Evolutionary conservation across 805 yeast genomes (phyloP).

Genomic region (Clavispora santaluciae): DNA sequence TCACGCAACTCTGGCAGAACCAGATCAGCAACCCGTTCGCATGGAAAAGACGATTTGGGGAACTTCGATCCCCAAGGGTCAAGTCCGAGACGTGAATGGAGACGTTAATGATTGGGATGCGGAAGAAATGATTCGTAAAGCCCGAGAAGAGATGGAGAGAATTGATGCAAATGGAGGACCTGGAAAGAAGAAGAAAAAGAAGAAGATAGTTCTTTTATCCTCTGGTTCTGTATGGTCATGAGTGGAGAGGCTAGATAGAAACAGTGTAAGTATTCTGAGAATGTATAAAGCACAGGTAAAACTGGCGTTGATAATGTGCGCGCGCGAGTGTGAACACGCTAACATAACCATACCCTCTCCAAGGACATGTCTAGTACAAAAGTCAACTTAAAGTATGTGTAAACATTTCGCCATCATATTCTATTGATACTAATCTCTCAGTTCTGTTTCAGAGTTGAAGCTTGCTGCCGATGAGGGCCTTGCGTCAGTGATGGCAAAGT

Average conservation of each 20-base stretch:
- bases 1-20: slow-evolving; percentile 6
- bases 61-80: slow-evolving; percentile 47
- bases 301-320: neutral
- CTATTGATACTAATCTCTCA: slow-evolving; percentile 10
- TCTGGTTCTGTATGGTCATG: slow-evolving; percentile 8
- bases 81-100: slow-evolving; percentile 26
- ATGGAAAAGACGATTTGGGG: slow-evolving; percentile 65
- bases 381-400: slow-evolving; percentile 23
- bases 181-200: slow-evolving; percentile 40
- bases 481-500: slow-evolving; percentile 32
- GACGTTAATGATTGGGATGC: slow-evolving; percentile 42
- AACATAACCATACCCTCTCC: neutral
- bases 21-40: slow-evolving; percentile 1
- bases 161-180: slow-evolving; percentile 16
- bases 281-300: neutral
- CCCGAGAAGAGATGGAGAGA: slow-evolving; percentile 42
- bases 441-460: slow-evolving; percentile 46
- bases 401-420: neutral
- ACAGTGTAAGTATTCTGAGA: neutral
- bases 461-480: slow-evolving; percentile 48
- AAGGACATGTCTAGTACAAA: slow-evolving; percentile 11
- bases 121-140: slow-evolving; percentile 48
- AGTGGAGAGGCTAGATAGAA: neutral
- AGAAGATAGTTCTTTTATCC: slow-evolving; percentile 30
- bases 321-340: neutral